Conservation (phyloP, 2,329 filamentous ascomycete genomes). For the Trichoderma asperellum region DNA sequence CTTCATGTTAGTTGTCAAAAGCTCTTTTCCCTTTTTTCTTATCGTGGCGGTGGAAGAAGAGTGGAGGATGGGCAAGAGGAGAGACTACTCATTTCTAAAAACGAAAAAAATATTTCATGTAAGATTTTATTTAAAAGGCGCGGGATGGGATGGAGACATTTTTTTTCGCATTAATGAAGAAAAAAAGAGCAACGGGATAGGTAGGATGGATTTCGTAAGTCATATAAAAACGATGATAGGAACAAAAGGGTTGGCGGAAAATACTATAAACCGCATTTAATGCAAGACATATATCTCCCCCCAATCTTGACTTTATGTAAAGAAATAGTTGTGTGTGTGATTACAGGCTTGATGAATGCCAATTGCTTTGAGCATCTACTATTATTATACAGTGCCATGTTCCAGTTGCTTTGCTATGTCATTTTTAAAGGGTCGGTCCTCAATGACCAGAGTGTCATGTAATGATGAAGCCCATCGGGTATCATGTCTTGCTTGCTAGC, state of each 20-base stretch:
- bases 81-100: slow-evolving; percentile 26
- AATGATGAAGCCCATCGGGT: slow-evolving; percentile 33
- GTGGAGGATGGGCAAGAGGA: background rate
- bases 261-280: slow-evolving; percentile 36
- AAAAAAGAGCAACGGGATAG: slow-evolving; percentile 23
- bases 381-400: slow-evolving; percentile 16
- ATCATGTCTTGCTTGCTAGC: slow-evolving; percentile 34
- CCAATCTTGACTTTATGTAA: background rate
- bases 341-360: slow-evolving; percentile 21
- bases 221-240: slow-evolving; percentile 25
- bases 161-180: slow-evolving; percentile 34
- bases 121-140: slow-evolving; percentile 29
- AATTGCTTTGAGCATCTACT: slow-evolving; percentile 41
- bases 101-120: slow-evolving; percentile 9
- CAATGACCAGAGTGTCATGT: background rate
- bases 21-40: background rate
- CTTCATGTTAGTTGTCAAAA: background rate
- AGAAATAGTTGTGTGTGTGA: background rate
- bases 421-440: background rate
- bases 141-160: slow-evolving; percentile 28
- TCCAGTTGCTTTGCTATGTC: background rate
- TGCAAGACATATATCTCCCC: slow-evolving; percentile 38
- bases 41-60: background rate
- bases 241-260: slow-evolving; percentile 31
- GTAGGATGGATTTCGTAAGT: slow-evolving; percentile 21